A percentile compares a stretch with the other conserved stretches of the same genome.
phyloP scores from a whole-genome alignment of 495 filamentous ascomycete genomes.

The Annulohypoxylon maeteangense region DNA sequence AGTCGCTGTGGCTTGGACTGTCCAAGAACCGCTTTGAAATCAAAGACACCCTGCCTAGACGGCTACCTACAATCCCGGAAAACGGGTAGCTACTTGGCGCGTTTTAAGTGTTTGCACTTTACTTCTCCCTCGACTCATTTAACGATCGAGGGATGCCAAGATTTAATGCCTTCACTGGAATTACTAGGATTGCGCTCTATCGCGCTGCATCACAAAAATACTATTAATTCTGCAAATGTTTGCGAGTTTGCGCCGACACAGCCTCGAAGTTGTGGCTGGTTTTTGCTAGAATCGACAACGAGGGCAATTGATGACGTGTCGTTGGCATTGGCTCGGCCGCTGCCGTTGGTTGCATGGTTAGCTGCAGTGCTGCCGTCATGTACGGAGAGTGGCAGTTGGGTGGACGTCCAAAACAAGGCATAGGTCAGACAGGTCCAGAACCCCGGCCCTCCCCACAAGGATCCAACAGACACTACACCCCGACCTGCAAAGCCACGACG shows the following conservation, averaged over 20 bases:
- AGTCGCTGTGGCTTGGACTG: background rate
- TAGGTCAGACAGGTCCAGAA: constrained; percentile 23
- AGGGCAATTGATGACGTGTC: constrained; percentile 41
- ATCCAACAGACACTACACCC: constrained; percentile 7
- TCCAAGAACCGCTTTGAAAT: background rate
- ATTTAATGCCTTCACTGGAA: constrained; percentile 1
- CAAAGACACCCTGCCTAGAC: background rate
- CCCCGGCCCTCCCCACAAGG: constrained; percentile 27
- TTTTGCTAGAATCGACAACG: constrained; percentile 13
- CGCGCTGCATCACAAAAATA: background rate
- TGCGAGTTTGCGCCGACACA: constrained; percentile 1
- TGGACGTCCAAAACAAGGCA: constrained; percentile 41
- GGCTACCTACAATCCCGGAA: constrained; percentile 19
- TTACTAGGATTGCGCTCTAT: background rate
- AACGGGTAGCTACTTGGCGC: constrained; percentile 19
- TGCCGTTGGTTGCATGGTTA: constrained; percentile 20
- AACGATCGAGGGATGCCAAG: constrained; percentile 12
- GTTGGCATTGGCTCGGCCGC: constrained; percentile 36
- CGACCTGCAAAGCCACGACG: constrained; percentile 43
- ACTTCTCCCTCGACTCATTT: constrained; percentile 1
- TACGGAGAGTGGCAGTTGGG: background rate
- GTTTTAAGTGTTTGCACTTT: constrained; percentile 18
- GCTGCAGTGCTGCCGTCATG: constrained; percentile 36
- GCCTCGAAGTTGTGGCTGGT: background rate
- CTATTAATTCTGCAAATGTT: background rate